phyloP scores from a whole-genome alignment of 176 grass and related monocot species.

The Oryza coarctata region DNA sequence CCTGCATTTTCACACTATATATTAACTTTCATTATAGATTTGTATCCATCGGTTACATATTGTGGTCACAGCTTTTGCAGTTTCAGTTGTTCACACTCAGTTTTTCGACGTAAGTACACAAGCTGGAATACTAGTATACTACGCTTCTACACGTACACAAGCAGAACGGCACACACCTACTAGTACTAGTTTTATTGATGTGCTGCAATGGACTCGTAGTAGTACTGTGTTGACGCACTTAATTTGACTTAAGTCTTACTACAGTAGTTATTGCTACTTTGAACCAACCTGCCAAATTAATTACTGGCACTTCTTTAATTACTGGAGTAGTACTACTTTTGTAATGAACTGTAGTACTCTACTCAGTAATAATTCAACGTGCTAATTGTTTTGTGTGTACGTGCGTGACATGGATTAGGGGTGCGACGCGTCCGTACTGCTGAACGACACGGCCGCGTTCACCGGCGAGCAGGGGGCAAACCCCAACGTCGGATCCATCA shows the following conservation, averaged over 20 bases:
- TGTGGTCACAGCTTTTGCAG: neutral
- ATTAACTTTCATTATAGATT: neutral
- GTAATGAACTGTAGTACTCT: neutral
- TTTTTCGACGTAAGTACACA: neutral
- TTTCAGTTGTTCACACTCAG: neutral
- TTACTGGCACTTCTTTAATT: no score
- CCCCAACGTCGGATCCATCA: conserved; percentile 40
- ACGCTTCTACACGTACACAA: no score
- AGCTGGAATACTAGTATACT: neutral
- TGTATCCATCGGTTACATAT: neutral
- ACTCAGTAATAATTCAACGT: neutral
- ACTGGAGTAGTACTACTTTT: neutral
- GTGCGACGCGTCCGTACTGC: conserved; percentile 57
- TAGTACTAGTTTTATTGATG: neutral
- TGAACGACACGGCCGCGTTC: conserved; percentile 53
- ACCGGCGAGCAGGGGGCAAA: conserved; percentile 43
- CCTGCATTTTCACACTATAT: neutral
- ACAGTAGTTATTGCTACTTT: neutral
- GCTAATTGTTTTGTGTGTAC: neutral
- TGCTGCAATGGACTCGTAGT: neutral
- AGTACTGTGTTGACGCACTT: neutral
- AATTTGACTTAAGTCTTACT: neutral
- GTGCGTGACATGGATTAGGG: conserved; percentile 27
- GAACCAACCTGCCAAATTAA: no score
- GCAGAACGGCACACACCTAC: no score